A percentile compares a stretch with the other conserved stretches of the same genome.
Conservation (phyloP, 495 filamentous ascomycete genomes). For the Penicillium canariense region DNA sequence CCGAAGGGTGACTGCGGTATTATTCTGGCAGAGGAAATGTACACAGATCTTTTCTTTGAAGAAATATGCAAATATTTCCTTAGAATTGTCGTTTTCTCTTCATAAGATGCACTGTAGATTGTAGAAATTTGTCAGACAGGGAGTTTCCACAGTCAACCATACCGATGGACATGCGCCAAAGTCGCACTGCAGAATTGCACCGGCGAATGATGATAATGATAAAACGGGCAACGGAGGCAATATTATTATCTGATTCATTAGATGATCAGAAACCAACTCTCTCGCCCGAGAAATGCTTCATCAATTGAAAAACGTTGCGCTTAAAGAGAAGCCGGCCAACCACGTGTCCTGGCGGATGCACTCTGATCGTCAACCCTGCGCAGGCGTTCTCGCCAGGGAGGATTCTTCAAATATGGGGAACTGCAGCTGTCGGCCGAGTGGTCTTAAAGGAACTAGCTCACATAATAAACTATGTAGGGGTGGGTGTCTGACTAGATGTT, state of each 20-base stretch:
- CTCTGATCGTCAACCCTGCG: not conserved
- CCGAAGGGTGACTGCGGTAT: too few species aligned
- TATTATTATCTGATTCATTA: not conserved
- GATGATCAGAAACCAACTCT: not conserved
- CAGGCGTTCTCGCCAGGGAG: not conserved
- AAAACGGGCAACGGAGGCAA: too few species aligned
- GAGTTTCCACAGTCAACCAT: too few species aligned
- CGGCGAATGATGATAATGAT: too few species aligned
- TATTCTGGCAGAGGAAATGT: too few species aligned
- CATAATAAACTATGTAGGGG: not conserved
- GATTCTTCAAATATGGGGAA: not conserved
- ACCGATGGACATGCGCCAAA: too few species aligned
- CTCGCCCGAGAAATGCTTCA: not conserved
- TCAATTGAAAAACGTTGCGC: not conserved
- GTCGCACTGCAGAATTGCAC: too few species aligned
- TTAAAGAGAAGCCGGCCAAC: not conserved
- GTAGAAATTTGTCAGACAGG: too few species aligned
- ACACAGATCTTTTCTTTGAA: too few species aligned
- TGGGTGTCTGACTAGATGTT: not conserved
- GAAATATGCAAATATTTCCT: too few species aligned
- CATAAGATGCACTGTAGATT: too few species aligned
- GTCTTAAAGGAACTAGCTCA: not conserved
- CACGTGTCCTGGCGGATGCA: not conserved
- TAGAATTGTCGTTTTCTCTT: too few species aligned
- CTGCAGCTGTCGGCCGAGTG: slow-evolving; percentile 2